Base-by-base conservation (phyloP, 306 rosid genomes). In the Corylus avellana region DNA sequence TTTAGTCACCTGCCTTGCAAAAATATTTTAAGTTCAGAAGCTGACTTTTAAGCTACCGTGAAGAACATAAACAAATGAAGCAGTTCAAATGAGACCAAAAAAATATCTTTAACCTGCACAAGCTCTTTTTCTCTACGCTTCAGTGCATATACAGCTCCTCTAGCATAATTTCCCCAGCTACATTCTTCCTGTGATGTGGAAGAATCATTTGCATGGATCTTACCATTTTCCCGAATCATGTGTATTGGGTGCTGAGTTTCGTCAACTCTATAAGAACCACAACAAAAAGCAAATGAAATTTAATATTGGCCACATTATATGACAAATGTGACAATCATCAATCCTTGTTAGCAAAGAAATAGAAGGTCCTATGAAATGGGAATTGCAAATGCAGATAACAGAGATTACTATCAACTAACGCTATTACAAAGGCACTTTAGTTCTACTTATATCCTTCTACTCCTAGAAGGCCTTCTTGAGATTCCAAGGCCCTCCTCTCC, bases 151-250 rank as follows among this genome's bases (percentile, higher is more conserved):
- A 89, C 72, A 0, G 98, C 99, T 75, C 97, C 99, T 89, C 94
- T 92, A 74, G 96, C 97, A 90, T 92, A 95, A 81, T 91, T 86
- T 78, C 98, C 98, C 98, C 98, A 95, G 6, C 84, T 54, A 84
- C 87, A 82, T 85, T 94, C 92, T 75, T 89, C 97, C 42, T 78
- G 57, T 73, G 6, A 64, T 83, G 73, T 72, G 5, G 90, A 75
- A 78, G 79, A 84, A 79, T 72, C 88, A 73, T 84, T 81, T 72
- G 50, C 85, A 75, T 53, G 46, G 49, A 72, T 74, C 88, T 75
- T 77, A 63, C 74, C 75, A 70, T 82, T 79, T 64, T 32, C 53
- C 68, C 47, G 61, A 37, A 53, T 20, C 37, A 48, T 12, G 72
- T 55, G 82, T 61, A 47, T 70, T 79, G 91, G 84, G 76, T 62